A percentile compares a stretch with the other conserved stretches of the same genome.
These are phyloP conservation scores for Psilocybe tampanensis DNA, from an alignment of 768 basidiomycete genomes.

Conservation along the genomic window DNA sequence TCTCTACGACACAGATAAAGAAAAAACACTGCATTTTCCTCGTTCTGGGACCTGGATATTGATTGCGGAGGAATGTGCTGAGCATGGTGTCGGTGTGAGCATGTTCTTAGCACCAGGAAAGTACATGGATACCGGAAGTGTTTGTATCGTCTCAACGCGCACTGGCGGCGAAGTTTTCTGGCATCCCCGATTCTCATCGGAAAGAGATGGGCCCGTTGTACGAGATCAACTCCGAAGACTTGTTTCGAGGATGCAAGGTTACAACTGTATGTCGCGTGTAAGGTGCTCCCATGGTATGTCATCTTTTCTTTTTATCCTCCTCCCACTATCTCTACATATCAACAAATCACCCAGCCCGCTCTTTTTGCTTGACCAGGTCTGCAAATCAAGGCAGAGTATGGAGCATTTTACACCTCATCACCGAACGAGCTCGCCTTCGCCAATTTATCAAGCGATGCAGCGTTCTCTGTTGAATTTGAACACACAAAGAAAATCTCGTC, in stretches of 20 bases:
- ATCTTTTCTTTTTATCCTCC: constrained; percentile 4
- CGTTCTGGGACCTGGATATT: constrained; percentile 81
- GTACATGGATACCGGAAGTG: constrained; percentile 85
- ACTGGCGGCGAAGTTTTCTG: constrained; percentile 93
- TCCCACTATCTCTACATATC: constrained; percentile 12
- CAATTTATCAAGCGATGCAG: constrained; percentile 78
- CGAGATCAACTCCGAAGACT: constrained; percentile 78
- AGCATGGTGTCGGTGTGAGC: constrained; percentile 88
- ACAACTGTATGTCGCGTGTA: constrained; percentile 78
- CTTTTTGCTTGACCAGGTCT: constrained; percentile 45
- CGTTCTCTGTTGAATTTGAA: constrained; percentile 73
- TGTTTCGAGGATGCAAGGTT: constrained; percentile 70
- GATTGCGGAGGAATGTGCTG: constrained; percentile 86
- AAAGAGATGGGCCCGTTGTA: constrained; percentile 64
- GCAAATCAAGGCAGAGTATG: constrained; percentile 64
- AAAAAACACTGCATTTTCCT: constrained; percentile 76
- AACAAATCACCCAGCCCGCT: constrained; percentile 23
- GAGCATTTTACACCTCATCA: constrained; percentile 70
- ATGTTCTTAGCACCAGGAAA: constrained; percentile 82
- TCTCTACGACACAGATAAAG: constrained; percentile 84
- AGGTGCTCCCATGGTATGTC: constrained; percentile 83
- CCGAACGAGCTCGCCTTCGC: constrained; percentile 80
- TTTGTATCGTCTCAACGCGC: constrained; percentile 71
- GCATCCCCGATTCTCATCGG: constrained; percentile 84
- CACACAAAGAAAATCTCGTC: constrained; percentile 72